phyloP scores from a whole-genome alignment of 495 filamentous ascomycete species.

The Neurospora sp. region DNA sequence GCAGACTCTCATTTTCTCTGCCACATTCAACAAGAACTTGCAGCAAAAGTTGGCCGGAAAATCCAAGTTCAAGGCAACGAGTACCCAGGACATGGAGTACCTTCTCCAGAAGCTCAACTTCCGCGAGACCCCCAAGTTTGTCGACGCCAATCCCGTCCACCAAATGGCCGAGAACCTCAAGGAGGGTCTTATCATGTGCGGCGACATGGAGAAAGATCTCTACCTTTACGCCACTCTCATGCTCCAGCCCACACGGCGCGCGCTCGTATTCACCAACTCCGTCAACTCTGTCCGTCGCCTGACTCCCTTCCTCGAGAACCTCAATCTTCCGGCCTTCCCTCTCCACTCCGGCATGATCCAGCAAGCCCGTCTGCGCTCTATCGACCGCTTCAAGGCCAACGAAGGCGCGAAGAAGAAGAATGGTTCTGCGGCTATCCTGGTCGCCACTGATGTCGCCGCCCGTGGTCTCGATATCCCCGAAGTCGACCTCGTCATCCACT shows the following conservation, averaged over 20 bases:
- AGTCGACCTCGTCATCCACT: constrained; percentile 82
- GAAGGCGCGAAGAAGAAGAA: constrained; percentile 23
- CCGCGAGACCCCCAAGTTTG: constrained; percentile 71
- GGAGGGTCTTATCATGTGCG: constrained; percentile 87
- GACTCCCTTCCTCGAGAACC: constrained; percentile 71
- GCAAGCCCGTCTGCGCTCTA: constrained; percentile 86
- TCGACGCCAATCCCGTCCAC: constrained; percentile 78
- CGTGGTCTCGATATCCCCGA: constrained; percentile 87
- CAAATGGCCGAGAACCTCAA: constrained; percentile 81
- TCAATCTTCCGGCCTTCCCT: constrained; percentile 64
- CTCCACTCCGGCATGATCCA: constrained; percentile 93
- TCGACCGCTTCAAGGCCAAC: constrained; percentile 77
- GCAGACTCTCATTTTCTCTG: constrained; percentile 93
- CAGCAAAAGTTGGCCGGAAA: constrained; percentile 86
- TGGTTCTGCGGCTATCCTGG: constrained; percentile 53
- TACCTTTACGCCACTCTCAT: constrained; percentile 85
- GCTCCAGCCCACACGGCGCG: constrained; percentile 66
- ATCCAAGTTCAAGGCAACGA: constrained; percentile 54
- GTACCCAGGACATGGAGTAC: constrained; percentile 77
- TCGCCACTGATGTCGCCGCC: constrained; percentile 95
- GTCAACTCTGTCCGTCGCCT: constrained; percentile 87
- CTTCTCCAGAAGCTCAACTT: constrained; percentile 86
- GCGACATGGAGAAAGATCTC: constrained; percentile 90
- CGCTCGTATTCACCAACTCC: constrained; percentile 89
- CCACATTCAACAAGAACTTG: constrained; percentile 82